phyloP scores from a whole-genome alignment of 192 early-diverging fungal species.

The Polychytrium aggregatum region DNA sequence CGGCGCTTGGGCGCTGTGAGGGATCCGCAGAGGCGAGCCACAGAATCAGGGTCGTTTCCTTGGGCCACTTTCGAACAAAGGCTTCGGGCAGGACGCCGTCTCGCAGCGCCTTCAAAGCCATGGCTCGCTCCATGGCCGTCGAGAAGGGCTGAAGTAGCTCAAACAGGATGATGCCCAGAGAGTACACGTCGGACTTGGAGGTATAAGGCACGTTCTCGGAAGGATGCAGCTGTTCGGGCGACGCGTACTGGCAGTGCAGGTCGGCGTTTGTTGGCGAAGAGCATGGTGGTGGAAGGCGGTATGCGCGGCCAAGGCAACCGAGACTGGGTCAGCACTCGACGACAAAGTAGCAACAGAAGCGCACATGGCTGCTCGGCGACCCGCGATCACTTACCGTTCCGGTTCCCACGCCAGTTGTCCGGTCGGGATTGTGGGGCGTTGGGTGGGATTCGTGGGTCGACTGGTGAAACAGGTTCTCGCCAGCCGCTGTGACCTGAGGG shows the following conservation, averaged over 20 bases:
- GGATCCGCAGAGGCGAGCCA: constrained; percentile 75
- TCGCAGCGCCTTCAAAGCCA: constrained; percentile 52
- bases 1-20: constrained; percentile 50
- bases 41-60: constrained; percentile 70
- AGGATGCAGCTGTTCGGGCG: constrained; percentile 64
- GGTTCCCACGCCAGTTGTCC: constrained; percentile 64
- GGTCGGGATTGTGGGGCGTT: neutral
- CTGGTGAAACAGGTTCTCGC: neutral
- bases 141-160: constrained; percentile 83
- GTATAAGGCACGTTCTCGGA: constrained; percentile 24
- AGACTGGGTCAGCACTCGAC: no score
- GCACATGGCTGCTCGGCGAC: no score
- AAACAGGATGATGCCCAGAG: constrained; percentile 91
- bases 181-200: constrained; percentile 73
- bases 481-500: neutral
- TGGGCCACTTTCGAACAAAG: constrained; percentile 57
- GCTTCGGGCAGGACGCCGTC: constrained; percentile 52
- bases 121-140: constrained; percentile 84
- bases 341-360: no score
- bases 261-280: neutral
- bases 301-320: neutral
- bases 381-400: constrained; percentile 57
- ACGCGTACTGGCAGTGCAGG: constrained; percentile 52
- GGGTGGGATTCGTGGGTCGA: neutral
- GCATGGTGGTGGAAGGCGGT: neutral